Percentiles rank a stretch among this genome's conserved stretches.
phyloP scores from a whole-genome alignment of 2,329 filamentous ascomycete species.

The Hawksworthiomyces lignivorus region DNA sequence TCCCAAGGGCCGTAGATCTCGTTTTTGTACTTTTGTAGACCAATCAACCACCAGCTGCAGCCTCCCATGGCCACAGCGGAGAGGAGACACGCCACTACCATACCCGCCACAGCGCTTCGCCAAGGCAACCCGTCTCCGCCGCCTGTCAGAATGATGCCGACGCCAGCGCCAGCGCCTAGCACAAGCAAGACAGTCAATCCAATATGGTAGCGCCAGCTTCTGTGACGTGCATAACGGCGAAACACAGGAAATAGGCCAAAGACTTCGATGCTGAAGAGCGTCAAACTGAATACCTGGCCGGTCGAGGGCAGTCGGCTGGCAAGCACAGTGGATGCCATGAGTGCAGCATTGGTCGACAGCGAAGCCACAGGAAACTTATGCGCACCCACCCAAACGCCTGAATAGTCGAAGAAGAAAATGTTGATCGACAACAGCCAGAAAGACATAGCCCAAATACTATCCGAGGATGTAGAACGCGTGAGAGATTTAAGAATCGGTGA shows the following conservation, averaged over 20 bases:
- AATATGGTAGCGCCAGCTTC: conserved; percentile 75
- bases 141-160: conserved; percentile 55
- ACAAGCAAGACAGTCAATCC: conserved; percentile 69
- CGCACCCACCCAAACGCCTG: conserved; percentile 48
- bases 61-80: conserved; percentile 78
- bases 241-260: conserved; percentile 98
- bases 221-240: conserved; percentile 74
- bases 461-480: conserved; percentile 83
- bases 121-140: conserved; percentile 38
- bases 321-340: conserved; percentile 93
- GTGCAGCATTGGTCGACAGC: conserved; percentile 86
- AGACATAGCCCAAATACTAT: conserved; percentile 96
- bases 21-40: conserved; percentile 97
- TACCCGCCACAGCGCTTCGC: conserved; percentile 58
- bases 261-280: conserved; percentile 93
- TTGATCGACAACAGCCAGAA: conserved; percentile 91
- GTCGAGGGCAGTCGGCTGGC: conserved; percentile 84
- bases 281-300: conserved; percentile 89
- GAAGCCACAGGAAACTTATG: conserved; percentile 58
- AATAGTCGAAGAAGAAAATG: conserved; percentile 97
- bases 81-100: conserved; percentile 66
- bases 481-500: conserved; percentile 94
- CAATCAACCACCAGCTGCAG: conserved; percentile 97
- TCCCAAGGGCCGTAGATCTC: conserved; percentile 98
- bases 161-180: conserved; percentile 68